phyloP scores from a whole-genome alignment of 345 rosid species.

The Noccaea bulbosa region DNA sequence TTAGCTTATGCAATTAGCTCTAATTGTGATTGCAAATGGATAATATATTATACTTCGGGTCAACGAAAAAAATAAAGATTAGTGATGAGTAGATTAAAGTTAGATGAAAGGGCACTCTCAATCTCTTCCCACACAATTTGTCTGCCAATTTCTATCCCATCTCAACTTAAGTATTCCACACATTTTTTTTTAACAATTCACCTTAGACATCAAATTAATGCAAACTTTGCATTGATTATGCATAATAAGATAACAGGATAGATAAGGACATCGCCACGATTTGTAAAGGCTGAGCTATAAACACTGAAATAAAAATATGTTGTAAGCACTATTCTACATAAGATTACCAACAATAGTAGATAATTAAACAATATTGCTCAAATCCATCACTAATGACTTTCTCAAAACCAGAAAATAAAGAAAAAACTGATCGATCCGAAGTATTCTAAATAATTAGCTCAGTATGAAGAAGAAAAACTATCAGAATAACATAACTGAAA shows the following conservation, averaged over 20 bases:
- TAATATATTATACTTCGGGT: slow-evolving; percentile 25
- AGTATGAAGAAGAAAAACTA: neutral
- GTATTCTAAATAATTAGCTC: no score
- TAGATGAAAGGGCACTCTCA: slow-evolving; percentile 49
- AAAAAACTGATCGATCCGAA: no score
- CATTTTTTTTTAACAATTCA: neutral
- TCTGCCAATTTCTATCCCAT: slow-evolving; percentile 23
- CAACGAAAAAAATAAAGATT: slow-evolving; percentile 22
- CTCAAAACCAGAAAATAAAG: neutral
- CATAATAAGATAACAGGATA: neutral
- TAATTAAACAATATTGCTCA: neutral
- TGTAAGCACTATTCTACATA: slow-evolving; percentile 1
- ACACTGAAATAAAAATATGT: neutral
- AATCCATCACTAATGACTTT: neutral
- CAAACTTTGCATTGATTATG: neutral
- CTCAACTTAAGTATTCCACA: neutral
- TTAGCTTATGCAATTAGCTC: slow-evolving; percentile 27
- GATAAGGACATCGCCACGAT: neutral
- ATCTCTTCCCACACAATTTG: slow-evolving; percentile 2
- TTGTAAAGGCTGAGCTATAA: neutral
- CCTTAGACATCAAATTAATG: neutral
- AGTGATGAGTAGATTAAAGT: slow-evolving; percentile 42
- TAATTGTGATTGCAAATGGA: slow-evolving; percentile 20
- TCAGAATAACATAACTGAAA: slow-evolving; percentile 2
- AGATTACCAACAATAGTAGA: neutral